Base-by-base conservation (phyloP, 2,329 filamentous ascomycete species). In the Rachicladosporium sp. region DNA sequence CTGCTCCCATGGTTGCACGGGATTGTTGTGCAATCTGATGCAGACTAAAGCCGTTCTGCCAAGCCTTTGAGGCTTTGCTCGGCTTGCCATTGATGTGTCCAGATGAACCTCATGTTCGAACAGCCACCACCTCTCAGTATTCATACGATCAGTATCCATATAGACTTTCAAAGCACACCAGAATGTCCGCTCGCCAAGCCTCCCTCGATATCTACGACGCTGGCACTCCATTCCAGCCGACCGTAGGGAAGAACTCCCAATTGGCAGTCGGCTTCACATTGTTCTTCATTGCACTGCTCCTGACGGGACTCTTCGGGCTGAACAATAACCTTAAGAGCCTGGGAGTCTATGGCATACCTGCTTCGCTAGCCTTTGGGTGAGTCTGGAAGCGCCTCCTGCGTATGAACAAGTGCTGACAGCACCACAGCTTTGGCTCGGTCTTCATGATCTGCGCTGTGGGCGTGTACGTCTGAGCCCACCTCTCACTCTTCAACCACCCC, bases 371-470 rank as follows among this genome's bases (percentile, higher is more conserved):
- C 46, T 76, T 95, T 67, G 89, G 84, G 89, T 96, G 78, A 57
- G 84, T 57, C 43, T 23, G 21, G 21, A 6, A 23, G 21, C 15
- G 30, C 30, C 10, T 10, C 12, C 15, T 8, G 9, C 29, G 10
- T 11, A 33, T 12, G 8, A 29, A 23, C 21, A 23, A 30, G 12
- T 11, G 30, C 33, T 44, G 32, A 51, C 43, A 13, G 29, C 33
- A 41, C 23, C 44, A 31, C 57, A 95, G 89, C 37, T 83, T 94
- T 63, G 91, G 91, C 53, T 81, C 89, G 37, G 87, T 98, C 35
- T 95, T 91, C 67, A 94, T 95, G 82, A 96, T 98, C 67, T 98
- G 91, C 66, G 91, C 88, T 44, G 91, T 91, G 60, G 91, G 91
- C 61, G 91, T 98, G 59, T 96, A 98, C 78, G 86, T 98, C 63